phyloP scores from a whole-genome alignment of 768 basidiomycete species.

The Suillus occidentalis region DNA sequence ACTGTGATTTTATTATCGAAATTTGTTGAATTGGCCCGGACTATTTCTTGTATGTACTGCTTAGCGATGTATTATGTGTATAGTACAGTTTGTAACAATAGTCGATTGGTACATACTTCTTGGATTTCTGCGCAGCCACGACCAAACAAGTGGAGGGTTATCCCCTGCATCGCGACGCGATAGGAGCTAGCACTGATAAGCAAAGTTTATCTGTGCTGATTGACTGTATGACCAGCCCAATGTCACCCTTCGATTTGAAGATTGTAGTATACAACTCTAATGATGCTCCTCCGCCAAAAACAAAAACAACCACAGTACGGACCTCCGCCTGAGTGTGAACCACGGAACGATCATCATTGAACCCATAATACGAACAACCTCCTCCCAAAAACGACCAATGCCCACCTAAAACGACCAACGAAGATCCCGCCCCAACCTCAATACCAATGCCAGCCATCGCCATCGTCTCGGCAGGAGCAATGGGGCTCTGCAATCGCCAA shows the following conservation, averaged over 20 bases:
- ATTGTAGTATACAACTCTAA: no score
- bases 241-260: no score
- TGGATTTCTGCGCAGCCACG: no score
- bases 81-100: no score
- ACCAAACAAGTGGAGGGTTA: no score
- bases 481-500: slow-evolving; percentile 56
- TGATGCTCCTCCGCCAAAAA: background rate
- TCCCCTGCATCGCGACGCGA: no score
- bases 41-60: background rate
- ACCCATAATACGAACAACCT: background rate
- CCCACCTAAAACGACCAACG: background rate
- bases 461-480: slow-evolving; percentile 54
- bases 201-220: no score
- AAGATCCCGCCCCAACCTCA: background rate
- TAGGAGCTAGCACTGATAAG: no score
- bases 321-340: background rate
- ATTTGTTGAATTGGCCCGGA: background rate
- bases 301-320: background rate
- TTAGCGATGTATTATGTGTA: no score
- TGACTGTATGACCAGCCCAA: no score
- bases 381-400: background rate
- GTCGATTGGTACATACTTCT: no score
- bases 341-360: background rate
- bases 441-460: slow-evolving; percentile 34
- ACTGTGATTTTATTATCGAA: background rate